Evolutionary conservation across 768 basidiomycete genomes (phyloP), one percentile per base, ranked within the genome.

Genomic region (Suillus americanus): DNA sequence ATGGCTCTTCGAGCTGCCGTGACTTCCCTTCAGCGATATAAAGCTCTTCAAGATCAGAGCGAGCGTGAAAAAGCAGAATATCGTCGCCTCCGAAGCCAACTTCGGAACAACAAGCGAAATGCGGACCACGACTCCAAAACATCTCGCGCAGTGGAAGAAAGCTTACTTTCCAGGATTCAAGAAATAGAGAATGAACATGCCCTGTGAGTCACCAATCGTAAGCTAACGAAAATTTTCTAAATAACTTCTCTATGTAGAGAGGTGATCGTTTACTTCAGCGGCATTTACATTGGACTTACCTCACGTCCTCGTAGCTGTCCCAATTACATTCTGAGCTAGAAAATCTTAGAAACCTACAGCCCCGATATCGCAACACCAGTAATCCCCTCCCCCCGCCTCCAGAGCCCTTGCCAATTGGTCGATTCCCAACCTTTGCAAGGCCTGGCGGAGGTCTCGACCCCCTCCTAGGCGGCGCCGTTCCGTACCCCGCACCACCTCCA

Each of bases 301-400:
- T 69, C 67, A 64, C 18, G 51, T 64, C 62, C 67, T 73, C 71
- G 61, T 66, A 76, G 75, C 55, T 76, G 57, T 76, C 74, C 67
- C 70, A 66, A 54, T 69, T 76, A n/a, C 74, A 80, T 64, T 66
- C 74, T 37, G 73, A 81, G 65, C 69, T 82, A 8, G 74, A 79
- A 64, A 72, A 75, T 25, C 77, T 81, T 63, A 77, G 75, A 18
- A 65, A 73, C 13, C 71, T 73, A 53, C 68, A 75, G 45, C 68
- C 70, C 6, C 73, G 69, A 50, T 75, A 69, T 67, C 75, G 68
- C 59, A 74, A 78, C 64, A 69, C 70, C 59, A 71, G 72, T 43
- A 86, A 86, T 68, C 86, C 86, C 5, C 79, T 88, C 23, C 86
- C 86, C 28, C 72, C 77, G 48, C 86, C 86, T n/a, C 86, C 86